phyloP scores from a whole-genome alignment of 2,329 filamentous ascomycete species.

The Fusarium sp. region DNA sequence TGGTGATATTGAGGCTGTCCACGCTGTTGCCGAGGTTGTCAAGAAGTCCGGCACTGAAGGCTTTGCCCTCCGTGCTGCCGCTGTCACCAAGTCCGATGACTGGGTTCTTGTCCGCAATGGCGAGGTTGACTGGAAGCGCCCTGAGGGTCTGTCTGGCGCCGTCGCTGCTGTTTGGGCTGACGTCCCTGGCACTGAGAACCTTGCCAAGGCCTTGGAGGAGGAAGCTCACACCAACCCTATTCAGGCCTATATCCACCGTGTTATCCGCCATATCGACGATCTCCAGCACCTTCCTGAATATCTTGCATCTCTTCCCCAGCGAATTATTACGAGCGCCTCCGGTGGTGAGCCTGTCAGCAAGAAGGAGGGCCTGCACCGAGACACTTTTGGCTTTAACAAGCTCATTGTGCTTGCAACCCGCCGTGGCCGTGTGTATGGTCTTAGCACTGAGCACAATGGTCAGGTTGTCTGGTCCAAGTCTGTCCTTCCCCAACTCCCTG shows the following conservation, averaged over 20 bases:
- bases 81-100: conserved; percentile 74
- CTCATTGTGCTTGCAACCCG: conserved; percentile 82
- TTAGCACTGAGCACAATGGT: conserved; percentile 81
- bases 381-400: conserved; percentile 91
- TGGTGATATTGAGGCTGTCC: conserved; percentile 61
- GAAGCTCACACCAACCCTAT: conserved; percentile 86
- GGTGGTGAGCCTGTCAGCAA: conserved; percentile 62
- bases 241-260: conserved; percentile 86
- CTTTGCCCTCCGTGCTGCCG: conserved; percentile 82
- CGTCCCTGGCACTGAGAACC: conserved; percentile 75
- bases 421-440: conserved; percentile 80
- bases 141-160: conserved; percentile 84
- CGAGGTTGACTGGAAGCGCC: conserved; percentile 80
- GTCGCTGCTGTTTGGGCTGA: conserved; percentile 85
- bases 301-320: conserved; percentile 74
- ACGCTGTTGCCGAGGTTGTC: conserved; percentile 85
- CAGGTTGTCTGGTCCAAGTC: conserved; percentile 80
- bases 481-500: conserved; percentile 66
- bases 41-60: conserved; percentile 71
- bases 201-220: conserved; percentile 84
- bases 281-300: conserved; percentile 80
- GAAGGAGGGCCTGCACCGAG: conserved; percentile 65
- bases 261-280: conserved; percentile 84
- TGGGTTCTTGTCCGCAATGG: conserved; percentile 90
- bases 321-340: conserved; percentile 73